A percentile compares a stretch with the other conserved stretches of the same genome.
These are phyloP conservation scores for Dioszegia crocea DNA, from an alignment of 768 basidiomycete species.

Conservation along the genomic window DNA sequence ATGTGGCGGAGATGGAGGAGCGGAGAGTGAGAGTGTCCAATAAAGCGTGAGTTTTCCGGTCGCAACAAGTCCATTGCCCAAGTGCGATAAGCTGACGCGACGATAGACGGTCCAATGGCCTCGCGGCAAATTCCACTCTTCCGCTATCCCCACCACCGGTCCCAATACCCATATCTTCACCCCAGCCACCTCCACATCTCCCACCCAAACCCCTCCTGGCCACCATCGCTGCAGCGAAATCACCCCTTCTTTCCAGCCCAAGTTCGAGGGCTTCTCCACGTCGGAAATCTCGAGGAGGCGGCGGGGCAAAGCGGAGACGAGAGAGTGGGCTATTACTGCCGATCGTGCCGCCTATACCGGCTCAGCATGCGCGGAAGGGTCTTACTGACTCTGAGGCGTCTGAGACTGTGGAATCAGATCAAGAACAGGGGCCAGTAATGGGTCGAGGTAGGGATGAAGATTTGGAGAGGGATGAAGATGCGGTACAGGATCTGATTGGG, in stretches of 20 bases:
- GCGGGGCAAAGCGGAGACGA: background rate
- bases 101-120: background rate
- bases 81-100: slow-evolving; percentile 1
- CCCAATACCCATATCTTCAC: background rate
- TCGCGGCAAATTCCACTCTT: background rate
- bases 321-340: slow-evolving; percentile 12
- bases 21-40: background rate
- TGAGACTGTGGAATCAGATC: background rate
- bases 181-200: background rate
- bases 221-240: background rate
- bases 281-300: background rate
- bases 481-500: background rate
- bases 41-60: slow-evolving; percentile 6
- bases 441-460: background rate
- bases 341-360: background rate
- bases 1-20: background rate
- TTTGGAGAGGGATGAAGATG: background rate
- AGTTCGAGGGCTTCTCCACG: background rate
- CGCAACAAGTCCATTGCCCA: background rate
- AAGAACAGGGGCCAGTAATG: background rate
- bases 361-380: background rate
- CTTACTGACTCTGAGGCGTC: too few species aligned
- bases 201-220: background rate
- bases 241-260: background rate
- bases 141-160: background rate